Percentiles rank a stretch among this genome's conserved stretches.
Evolutionary conservation across 495 filamentous ascomycete species (phyloP).

Genomic region (Aspergillus cristatus): DNA sequence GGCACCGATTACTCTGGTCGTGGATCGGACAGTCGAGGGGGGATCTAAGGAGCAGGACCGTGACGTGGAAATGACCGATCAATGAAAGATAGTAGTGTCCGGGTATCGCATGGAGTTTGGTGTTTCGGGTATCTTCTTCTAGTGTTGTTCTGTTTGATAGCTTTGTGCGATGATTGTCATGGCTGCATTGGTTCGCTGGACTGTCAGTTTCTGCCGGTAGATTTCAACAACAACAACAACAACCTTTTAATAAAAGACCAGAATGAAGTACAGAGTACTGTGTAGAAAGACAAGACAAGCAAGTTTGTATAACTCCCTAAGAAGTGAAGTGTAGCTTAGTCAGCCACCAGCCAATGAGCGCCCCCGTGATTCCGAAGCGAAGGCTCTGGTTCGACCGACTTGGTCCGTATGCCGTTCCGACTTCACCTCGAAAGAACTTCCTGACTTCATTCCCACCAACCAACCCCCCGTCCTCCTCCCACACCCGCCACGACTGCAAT

Average conservation of each 20-base stretch:
- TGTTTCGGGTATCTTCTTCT: too few species aligned
- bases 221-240: too few species aligned
- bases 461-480: slow-evolving; percentile 12
- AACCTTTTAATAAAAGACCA: too few species aligned
- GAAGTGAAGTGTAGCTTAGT: too few species aligned
- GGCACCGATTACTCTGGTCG: slow-evolving; percentile 27
- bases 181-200: too few species aligned
- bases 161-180: too few species aligned
- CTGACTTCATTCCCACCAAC: slow-evolving; percentile 12
- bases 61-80: slow-evolving; percentile 48
- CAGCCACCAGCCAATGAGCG: slow-evolving; percentile 30
- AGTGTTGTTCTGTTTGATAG: too few species aligned
- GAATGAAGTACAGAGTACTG: too few species aligned
- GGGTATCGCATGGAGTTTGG: slow-evolving; percentile 16
- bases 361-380: slow-evolving; percentile 40
- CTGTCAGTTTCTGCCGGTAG: too few species aligned
- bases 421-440: slow-evolving; percentile 6
- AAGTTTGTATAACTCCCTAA: neutral
- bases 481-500: slow-evolving; percentile 7
- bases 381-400: slow-evolving; percentile 38
- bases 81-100: slow-evolving; percentile 2
- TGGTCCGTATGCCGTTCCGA: slow-evolving; percentile 14
- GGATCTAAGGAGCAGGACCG: slow-evolving; percentile 18
- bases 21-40: slow-evolving; percentile 24
- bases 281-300: too few species aligned